phyloP scores from a whole-genome alignment of 768 basidiomycete species.

The Boletellus ananiceps region DNA sequence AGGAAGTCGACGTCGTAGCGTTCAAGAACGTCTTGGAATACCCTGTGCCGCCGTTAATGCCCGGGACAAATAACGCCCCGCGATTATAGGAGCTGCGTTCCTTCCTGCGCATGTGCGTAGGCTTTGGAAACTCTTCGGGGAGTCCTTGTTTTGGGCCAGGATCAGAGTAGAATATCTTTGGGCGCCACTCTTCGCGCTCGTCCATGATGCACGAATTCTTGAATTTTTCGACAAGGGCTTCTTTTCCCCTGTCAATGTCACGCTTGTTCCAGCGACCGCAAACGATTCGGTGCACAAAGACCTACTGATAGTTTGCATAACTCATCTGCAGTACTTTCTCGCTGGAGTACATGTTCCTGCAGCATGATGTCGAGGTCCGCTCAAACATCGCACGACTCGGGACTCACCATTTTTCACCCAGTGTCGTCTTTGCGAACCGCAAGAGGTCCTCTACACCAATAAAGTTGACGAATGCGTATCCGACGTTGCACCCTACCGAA shows the following conservation, averaged over 20 bases:
- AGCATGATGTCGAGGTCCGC: slow-evolving; percentile 2
- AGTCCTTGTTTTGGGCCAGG: slow-evolving; percentile 67
- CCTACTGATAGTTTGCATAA: slow-evolving; percentile 89
- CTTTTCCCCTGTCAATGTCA: slow-evolving; percentile 61
- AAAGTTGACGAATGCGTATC: slow-evolving; percentile 89
- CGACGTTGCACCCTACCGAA: slow-evolving; percentile 63
- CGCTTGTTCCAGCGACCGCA: slow-evolving; percentile 7
- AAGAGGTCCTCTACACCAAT: slow-evolving; percentile 74
- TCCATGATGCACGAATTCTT: slow-evolving; percentile 91
- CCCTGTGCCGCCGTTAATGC: slow-evolving; percentile 24
- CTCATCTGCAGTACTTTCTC: slow-evolving; percentile 90
- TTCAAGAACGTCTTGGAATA: slow-evolving; percentile 29
- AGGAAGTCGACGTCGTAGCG: slow-evolving; percentile 10
- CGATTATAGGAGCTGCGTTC: slow-evolving; percentile 80
- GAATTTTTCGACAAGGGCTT: slow-evolving; percentile 88
- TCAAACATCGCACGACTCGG: background rate
- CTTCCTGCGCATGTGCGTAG: slow-evolving; percentile 76
- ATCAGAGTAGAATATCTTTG: slow-evolving; percentile 77
- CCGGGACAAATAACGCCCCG: slow-evolving; percentile 63
- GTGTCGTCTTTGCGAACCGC: slow-evolving; percentile 62
- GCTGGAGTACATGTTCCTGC: slow-evolving; percentile 88
- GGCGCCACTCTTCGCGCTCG: slow-evolving; percentile 76
- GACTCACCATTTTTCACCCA: slow-evolving; percentile 78
- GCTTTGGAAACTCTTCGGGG: slow-evolving; percentile 76
- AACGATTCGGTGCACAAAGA: slow-evolving; percentile 11